Evolutionary conservation across 306 rosid species (phyloP), one percentile per base, ranked within the genome.

Genomic region (Purshia tridentata): DNA sequence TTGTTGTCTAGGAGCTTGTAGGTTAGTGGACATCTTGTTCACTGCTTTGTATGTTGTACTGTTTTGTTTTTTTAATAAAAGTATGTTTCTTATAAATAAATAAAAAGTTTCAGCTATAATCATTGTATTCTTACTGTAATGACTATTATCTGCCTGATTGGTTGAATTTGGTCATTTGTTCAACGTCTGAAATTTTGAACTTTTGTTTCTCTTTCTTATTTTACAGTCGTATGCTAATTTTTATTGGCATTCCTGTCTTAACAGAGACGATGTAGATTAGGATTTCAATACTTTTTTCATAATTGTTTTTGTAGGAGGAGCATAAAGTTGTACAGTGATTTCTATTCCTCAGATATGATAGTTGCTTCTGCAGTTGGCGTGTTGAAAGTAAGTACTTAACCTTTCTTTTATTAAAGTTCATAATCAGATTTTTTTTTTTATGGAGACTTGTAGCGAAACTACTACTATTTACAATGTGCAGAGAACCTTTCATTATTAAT

Each of bases 311-410:
- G 68, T 84, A 91, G 98, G 90, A 90, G 87, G 85, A 78, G 88
- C 58, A 85, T 89, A 66, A 93, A 85, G 87, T 82, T 93, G 82
- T 93, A 84, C 80, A 85, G 97, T 78, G 97, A 89, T 80, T 93
- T 91, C 81, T 88, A 89, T 86, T 84, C 97, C 68, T 91, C 98
- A 2, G 97, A 93, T 77, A 78, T 93, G 56, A 89, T 93, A 72
- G 88, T 93, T 78, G 94, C 96, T 67, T 93, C 98, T 67, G 82
- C 98, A 52, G 86, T 93, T 72, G 80, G 84, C 81, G 85, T 93
- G 83, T 78, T 81, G 74, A 85, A 88, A 46, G 98, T 93, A 83
- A 80, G 87, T 50, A 42, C 16, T 45, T 68, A 55, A 8, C 50
- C 10, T 41, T 63, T 49, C 39, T 14, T 53, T 67, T 67, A 20